Base-by-base conservation (phyloP, 1,284 basidiomycete genomes). In the Malassezia vespertilionis region DNA sequence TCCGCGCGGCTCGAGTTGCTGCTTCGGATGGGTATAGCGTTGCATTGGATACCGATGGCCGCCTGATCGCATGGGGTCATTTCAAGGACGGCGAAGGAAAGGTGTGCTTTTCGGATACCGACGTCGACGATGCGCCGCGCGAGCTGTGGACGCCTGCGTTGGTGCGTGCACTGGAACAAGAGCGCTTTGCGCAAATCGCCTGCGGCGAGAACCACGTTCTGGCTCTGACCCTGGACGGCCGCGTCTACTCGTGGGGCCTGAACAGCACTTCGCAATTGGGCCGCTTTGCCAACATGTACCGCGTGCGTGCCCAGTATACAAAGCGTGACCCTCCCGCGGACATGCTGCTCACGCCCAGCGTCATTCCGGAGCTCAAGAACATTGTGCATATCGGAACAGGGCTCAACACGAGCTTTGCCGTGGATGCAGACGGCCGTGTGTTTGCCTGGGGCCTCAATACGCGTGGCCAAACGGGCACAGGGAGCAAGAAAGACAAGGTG, bases 371-470 rank as follows among this genome's bases (percentile, higher is more conserved):
- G 37, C 76, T 93, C 14, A 79, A 82, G 46, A 82, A 84, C 62
- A 84, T 86, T 40, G 80, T 82, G 15, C 75, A 75, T 33, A 75
- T 93, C 54, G 87, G 84, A 6, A 79, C 84, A 0, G 88, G 89
- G 8, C 77, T 79, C 33, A 85, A 82, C 72, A 83, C 86, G 69
- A 88, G 86, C 0, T 93, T 91, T 61, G 89, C 88, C 3, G 80
- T 93, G 53, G 82, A 88, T 69, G 78, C 82, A 54, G 74, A 76
- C 18, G 89, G 87, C 30, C 78, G 78, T 39, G 83, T 89, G 3
- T 91, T 81, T 78, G 86, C 80, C 2, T 95, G 89, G 89, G 89
- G 89, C 20, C 75, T 90, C 52, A 93, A 95, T 72, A 82, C 77
- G 31, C 78, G 78, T 70, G 77, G 78, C 23, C 83, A 86, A 70